Conservation (phyloP, 2,329 filamentous ascomycete genomes). For the Diaporthe amygdali region DNA sequence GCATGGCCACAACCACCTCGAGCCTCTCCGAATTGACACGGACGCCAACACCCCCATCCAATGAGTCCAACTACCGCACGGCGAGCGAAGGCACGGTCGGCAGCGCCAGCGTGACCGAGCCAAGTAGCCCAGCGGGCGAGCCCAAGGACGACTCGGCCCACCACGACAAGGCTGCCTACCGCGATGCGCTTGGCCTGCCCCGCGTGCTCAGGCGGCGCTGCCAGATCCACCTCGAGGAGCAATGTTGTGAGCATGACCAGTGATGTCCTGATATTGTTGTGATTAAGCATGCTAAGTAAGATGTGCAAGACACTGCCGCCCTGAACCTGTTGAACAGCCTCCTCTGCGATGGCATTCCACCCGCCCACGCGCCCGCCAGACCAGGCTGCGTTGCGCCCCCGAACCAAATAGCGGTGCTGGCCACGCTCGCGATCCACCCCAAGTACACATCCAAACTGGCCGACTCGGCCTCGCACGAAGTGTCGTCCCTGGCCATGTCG, state of each 20-base stretch:
- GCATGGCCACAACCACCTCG: slow-evolving; percentile 35
- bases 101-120: slow-evolving; percentile 17
- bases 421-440: slow-evolving; percentile 83
- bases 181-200: slow-evolving; percentile 60
- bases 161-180: slow-evolving; percentile 44
- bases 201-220: slow-evolving; percentile 70
- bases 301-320: slow-evolving; percentile 55
- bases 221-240: slow-evolving; percentile 77
- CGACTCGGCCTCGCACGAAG: slow-evolving; percentile 63
- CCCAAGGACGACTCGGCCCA: background rate
- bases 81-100: slow-evolving; percentile 15
- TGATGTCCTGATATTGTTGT: background rate
- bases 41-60: slow-evolving; percentile 28
- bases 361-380: slow-evolving; percentile 30
- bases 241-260: slow-evolving; percentile 48
- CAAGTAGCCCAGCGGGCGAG: slow-evolving; percentile 29
- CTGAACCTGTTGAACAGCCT: slow-evolving; percentile 69
- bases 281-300: background rate
- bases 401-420: slow-evolving; percentile 77
- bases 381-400: slow-evolving; percentile 71
- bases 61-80: slow-evolving; percentile 14
- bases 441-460: slow-evolving; percentile 75
- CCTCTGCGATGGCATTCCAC: slow-evolving; percentile 57
- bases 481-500: slow-evolving; percentile 69
- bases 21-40: slow-evolving; percentile 31